These are phyloP conservation scores for Dorcoceras hygrometricum DNA, from an alignment of 257 asterid species.

Conservation along the genomic window DNA sequence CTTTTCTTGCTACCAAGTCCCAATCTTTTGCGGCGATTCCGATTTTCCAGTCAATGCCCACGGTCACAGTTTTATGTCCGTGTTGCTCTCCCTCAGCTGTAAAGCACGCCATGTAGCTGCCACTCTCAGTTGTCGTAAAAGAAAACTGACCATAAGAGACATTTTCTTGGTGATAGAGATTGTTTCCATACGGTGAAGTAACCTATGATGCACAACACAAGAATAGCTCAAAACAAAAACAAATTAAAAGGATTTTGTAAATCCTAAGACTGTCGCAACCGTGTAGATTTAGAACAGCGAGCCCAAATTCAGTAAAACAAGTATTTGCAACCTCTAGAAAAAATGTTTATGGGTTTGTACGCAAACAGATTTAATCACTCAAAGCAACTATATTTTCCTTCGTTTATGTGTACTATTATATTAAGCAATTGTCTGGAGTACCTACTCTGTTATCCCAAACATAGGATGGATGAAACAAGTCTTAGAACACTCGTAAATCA, in stretches of 20 bases:
- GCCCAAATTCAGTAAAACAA: not conserved
- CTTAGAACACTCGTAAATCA: too few species aligned
- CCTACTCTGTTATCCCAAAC: too few species aligned
- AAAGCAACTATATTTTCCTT: too few species aligned
- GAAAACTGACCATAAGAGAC: conserved; percentile 48
- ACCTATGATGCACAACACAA: conserved; percentile 31
- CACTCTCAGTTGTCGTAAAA: conserved; percentile 49
- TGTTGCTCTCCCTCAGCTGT: conserved; percentile 32
- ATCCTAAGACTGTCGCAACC: not conserved
- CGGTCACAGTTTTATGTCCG: conserved; percentile 34
- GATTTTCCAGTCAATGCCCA: conserved; percentile 48
- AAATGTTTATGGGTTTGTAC: too few species aligned
- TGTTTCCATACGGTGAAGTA: conserved; percentile 51
- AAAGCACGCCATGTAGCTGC: conserved; percentile 54
- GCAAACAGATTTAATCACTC: too few species aligned
- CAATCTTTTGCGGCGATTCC: conserved; percentile 62
- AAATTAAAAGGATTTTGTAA: not conserved
- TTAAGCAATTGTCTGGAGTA: too few species aligned
- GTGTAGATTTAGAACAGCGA: not conserved
- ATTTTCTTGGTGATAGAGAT: conserved; percentile 41
- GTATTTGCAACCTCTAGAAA: too few species aligned
- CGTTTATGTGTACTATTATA: too few species aligned
- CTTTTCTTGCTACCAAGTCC: conserved; percentile 54
- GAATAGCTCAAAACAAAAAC: not conserved
- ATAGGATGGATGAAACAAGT: too few species aligned